Evolutionary conservation across 1,139 yeast species (phyloP).

Genomic region (Wickerhamomyces sp.): DNA sequence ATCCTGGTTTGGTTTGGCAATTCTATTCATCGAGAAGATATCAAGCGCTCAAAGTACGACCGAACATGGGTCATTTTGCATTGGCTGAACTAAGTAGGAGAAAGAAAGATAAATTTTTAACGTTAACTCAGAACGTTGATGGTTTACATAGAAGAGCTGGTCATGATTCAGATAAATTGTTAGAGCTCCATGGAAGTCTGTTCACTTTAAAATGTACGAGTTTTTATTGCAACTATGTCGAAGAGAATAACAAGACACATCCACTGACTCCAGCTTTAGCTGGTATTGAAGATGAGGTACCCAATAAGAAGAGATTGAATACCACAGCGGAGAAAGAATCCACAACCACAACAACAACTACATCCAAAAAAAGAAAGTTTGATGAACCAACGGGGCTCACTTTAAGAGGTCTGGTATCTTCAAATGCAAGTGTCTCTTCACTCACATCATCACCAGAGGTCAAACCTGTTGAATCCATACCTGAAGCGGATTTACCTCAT

Average conservation of each 20-base stretch:
- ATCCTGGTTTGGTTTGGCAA: constrained; percentile 89
- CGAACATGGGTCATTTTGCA: constrained; percentile 70
- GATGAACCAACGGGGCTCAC: constrained; percentile 12
- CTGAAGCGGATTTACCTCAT: constrained; percentile 54
- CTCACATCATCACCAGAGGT: constrained; percentile 38
- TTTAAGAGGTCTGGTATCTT: constrained; percentile 3
- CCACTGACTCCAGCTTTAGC: constrained; percentile 61
- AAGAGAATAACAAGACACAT: constrained; percentile 44
- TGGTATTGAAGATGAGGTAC: constrained; percentile 28
- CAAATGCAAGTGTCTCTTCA: constrained; percentile 8
- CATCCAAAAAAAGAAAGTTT: constrained; percentile 13
- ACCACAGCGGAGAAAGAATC: constrained; percentile 3
- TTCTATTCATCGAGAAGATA: constrained; percentile 69
- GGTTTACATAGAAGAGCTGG: constrained; percentile 65
- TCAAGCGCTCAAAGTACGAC: constrained; percentile 59
- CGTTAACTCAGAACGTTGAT: constrained; percentile 81
- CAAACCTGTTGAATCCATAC: constrained; percentile 42
- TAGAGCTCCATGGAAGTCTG: constrained; percentile 76
- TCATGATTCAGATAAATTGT: constrained; percentile 44
- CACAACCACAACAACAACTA: no score
- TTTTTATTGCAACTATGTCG: constrained; percentile 62
- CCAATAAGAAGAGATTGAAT: constrained; percentile 20
- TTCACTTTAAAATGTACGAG: constrained; percentile 72
- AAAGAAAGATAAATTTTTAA: constrained; percentile 36
- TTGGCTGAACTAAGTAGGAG: constrained; percentile 50